A percentile compares a stretch with the other conserved stretches of the same genome.
phyloP scores from a whole-genome alignment of 371 early-diverging fungal species.

The Circinella umbellata region DNA sequence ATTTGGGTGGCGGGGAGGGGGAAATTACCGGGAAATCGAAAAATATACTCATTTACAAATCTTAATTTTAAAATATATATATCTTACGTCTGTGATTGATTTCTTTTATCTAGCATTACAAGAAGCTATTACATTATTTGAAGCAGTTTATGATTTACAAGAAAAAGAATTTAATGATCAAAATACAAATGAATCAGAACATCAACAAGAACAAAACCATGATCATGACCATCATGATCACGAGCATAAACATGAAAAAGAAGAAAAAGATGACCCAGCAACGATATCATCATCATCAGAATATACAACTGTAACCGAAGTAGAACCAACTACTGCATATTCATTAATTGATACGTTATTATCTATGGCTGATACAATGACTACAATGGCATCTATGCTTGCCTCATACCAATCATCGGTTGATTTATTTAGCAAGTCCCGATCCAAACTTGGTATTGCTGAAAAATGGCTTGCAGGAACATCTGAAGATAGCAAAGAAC shows the following conservation, averaged over 20 bases:
- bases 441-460: slow-evolving; percentile 36
- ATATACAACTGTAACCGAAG: slow-evolving; percentile 44
- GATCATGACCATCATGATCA: slow-evolving; percentile 11
- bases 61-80: too few species aligned
- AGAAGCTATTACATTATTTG: slow-evolving; percentile 59
- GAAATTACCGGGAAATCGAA: too few species aligned
- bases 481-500: slow-evolving; percentile 35
- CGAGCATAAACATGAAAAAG: slow-evolving; percentile 1
- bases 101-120: slow-evolving; percentile 36
- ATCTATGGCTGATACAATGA: slow-evolving; percentile 44
- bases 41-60: too few species aligned
- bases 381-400: slow-evolving; percentile 55
- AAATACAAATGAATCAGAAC: not conserved
- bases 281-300: slow-evolving; percentile 2
- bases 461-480: slow-evolving; percentile 40
- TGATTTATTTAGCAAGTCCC: slow-evolving; percentile 43
- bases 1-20: not conserved
- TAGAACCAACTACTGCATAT: slow-evolving; percentile 46
- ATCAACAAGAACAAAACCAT: not conserved
- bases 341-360: slow-evolving; percentile 49
- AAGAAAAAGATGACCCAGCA: slow-evolving; percentile 3
- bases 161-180: slow-evolving; percentile 41
- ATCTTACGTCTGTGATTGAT: too few species aligned
- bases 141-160: slow-evolving; percentile 54
- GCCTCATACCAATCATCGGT: slow-evolving; percentile 42